Base-by-base conservation (phyloP, 1,139 yeast genomes). In the Casaregolazyma lundiana region DNA sequence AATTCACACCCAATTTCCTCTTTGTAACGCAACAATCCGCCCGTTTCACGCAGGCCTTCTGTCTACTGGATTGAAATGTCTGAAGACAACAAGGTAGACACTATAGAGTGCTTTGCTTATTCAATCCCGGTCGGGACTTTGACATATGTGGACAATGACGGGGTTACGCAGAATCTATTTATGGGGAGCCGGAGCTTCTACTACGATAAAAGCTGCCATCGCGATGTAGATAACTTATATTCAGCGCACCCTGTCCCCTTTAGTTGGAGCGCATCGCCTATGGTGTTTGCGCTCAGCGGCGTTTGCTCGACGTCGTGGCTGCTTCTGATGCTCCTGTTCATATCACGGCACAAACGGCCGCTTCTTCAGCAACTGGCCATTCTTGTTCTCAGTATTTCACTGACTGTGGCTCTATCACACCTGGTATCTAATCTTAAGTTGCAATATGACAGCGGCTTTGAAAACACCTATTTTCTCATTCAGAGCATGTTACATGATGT, bases 401-500 rank as follows among this genome's bases (percentile, higher is more conserved):
- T 68, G 24, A 63, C 68, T 1, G 54, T 64, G 5, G 59, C 63
- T 15, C 55, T 63, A 32, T 54, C 59, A 3, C 53, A 53, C 21
- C 55, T 62, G 11, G 58, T 64, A 5, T 38, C 46, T 13, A 51
- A 55, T 8, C 57, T 66, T 7, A 49, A 60, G 24, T 6, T 34
- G 2, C 70, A 68, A 50, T 84, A 82, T 57, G 54, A 65, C 1
- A 50, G 45, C 11, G 65, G 67, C 2, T 94, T 90, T 1, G 76
- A 70, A 46, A 70, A 80, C 13, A 77, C 80, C 21, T 80, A 83
- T 1, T 75, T 67, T 38, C 63, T 86, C 24, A 62, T 83, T 20
- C 67, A 69, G 36, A 62, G 66, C 11, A 64, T 85, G n/a, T 72
- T 78, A 52, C 58, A 59, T 2, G 75, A 77, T 35, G 54, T 69